Evolutionary conservation across 495 filamentous ascomycete species (phyloP).

Genomic region (Penicillium roqueforti): DNA sequence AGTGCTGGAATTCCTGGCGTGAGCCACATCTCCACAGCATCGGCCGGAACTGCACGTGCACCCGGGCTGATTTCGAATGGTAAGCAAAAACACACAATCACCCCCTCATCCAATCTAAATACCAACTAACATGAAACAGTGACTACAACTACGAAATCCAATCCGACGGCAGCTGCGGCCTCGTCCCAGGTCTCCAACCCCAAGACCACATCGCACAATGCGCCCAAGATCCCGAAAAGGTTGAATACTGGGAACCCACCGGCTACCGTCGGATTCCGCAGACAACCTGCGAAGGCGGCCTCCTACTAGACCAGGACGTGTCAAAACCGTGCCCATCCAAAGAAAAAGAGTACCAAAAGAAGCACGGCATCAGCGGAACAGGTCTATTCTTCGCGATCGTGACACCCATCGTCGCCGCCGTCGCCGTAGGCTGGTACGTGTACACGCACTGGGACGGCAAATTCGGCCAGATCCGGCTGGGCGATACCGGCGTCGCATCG

Average conservation of each 20-base stretch:
- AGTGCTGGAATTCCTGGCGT: conserved; percentile 80
- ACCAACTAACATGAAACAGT: conserved; percentile 43
- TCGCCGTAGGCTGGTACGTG: conserved; percentile 74
- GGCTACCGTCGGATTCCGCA: conserved; percentile 90
- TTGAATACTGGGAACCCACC: conserved; percentile 76
- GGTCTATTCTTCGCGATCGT: conserved; percentile 85
- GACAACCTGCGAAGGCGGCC: conserved; percentile 75
- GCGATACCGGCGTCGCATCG: conserved; percentile 48
- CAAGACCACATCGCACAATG: conserved; percentile 66
- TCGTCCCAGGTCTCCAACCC: conserved; percentile 64
- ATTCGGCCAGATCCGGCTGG: conserved; percentile 84
- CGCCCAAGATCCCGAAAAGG: conserved; percentile 54
- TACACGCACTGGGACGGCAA: conserved; percentile 83
- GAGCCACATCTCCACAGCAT: conserved; percentile 60
- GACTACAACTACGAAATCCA: conserved; percentile 90
- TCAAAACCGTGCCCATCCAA: conserved; percentile 65
- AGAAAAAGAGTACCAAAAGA: conserved; percentile 69
- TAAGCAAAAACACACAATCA: conserved; percentile 29
- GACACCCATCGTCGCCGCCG: conserved; percentile 64
- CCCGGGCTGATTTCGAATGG: conserved; percentile 89
- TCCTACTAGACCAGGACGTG: conserved; percentile 59
- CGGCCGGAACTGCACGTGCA: conserved; percentile 73
- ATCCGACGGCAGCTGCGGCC: conserved; percentile 66
- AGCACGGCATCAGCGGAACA: conserved; percentile 64
- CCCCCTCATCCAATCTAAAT: neutral